Percentiles rank a stretch among this genome's conserved stretches.
Conservation (phyloP, 352 stramenopile genomes). For the Phytopythium cucurbitacearum region DNA sequence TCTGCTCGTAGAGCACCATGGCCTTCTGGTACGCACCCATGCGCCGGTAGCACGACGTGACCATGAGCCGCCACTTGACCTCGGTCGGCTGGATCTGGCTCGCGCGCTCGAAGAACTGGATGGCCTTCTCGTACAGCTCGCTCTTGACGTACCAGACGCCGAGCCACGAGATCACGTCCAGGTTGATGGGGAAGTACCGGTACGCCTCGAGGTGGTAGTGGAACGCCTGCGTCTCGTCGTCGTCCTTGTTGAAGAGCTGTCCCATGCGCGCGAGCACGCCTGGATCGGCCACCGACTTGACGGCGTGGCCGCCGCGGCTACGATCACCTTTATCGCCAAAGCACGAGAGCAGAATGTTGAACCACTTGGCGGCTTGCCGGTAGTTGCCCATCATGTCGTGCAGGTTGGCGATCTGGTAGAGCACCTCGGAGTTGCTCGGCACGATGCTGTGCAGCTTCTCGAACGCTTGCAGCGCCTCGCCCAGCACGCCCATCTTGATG, state of each 20-base stretch:
- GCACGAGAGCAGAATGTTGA: conserved; percentile 92
- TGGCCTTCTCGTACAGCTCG: conserved; percentile 96
- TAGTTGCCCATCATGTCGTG: conserved; percentile 92
- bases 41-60: conserved; percentile 94
- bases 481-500: conserved; percentile 84
- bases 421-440: conserved; percentile 87
- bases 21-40: conserved; percentile 92
- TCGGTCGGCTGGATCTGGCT: conserved; percentile 93
- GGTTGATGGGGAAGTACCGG: conserved; percentile 92
- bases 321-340: conserved; percentile 57
- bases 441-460: conserved; percentile 96
- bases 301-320: conserved; percentile 46
- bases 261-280: conserved; percentile 86
- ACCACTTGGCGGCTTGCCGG: conserved; percentile 89
- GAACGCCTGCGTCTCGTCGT: conserved; percentile 93
- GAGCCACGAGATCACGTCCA: conserved; percentile 96
- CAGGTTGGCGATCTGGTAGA: conserved; percentile 95
- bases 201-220: conserved; percentile 96
- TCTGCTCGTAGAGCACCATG: conserved; percentile 93
- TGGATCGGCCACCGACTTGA: conserved; percentile 71
- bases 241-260: conserved; percentile 93
- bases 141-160: conserved; percentile 97
- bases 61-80: conserved; percentile 97
- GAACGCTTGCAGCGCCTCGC: conserved; percentile 94
- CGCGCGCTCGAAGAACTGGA: conserved; percentile 95